Percentiles rank a stretch among this genome's conserved stretches.
These are phyloP conservation scores for Podospora pseudoanserina DNA, from an alignment of 495 filamentous ascomycete species.

Conservation along the genomic window DNA sequence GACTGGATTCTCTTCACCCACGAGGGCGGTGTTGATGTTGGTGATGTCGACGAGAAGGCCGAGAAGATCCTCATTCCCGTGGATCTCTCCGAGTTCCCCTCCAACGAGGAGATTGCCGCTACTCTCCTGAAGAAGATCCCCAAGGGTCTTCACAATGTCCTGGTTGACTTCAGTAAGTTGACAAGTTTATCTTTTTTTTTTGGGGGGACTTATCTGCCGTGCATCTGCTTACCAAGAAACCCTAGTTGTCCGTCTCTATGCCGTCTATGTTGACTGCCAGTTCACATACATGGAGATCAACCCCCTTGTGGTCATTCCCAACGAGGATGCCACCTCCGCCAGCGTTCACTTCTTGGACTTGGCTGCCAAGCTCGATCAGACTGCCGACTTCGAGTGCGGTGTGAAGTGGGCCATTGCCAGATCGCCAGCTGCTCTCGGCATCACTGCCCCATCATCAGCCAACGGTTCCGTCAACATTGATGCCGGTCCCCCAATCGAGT, in stretches of 20 bases:
- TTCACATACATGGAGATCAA: conserved; percentile 99
- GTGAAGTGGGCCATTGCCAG: conserved; percentile 97
- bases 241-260: conserved; percentile 61
- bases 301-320: conserved; percentile 95
- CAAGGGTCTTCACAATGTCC: conserved; percentile 91
- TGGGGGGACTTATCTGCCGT: conserved; percentile 25
- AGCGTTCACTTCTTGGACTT: conserved; percentile 97
- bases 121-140: conserved; percentile 89
- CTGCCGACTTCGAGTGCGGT: conserved; percentile 98
- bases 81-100: conserved; percentile 90
- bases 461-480: conserved; percentile 86
- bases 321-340: conserved; percentile 83
- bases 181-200: conserved; percentile 51
- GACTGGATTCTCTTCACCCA: conserved; percentile 99
- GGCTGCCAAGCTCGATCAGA: conserved; percentile 98
- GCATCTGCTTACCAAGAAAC: conserved; percentile 10
- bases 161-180: conserved; percentile 81
- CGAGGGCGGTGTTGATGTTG: conserved; percentile 98
- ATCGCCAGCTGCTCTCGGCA: conserved; percentile 78
- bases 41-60: conserved; percentile 97
- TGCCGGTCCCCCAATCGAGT: conserved; percentile 96
- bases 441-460: conserved; percentile 54
- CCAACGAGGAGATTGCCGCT: conserved; percentile 86
- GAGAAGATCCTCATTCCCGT: conserved; percentile 98
- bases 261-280: conserved; percentile 99